Evolutionary conservation across 306 rosid genomes (phyloP).

Genomic region (Ceratonia siliqua): DNA sequence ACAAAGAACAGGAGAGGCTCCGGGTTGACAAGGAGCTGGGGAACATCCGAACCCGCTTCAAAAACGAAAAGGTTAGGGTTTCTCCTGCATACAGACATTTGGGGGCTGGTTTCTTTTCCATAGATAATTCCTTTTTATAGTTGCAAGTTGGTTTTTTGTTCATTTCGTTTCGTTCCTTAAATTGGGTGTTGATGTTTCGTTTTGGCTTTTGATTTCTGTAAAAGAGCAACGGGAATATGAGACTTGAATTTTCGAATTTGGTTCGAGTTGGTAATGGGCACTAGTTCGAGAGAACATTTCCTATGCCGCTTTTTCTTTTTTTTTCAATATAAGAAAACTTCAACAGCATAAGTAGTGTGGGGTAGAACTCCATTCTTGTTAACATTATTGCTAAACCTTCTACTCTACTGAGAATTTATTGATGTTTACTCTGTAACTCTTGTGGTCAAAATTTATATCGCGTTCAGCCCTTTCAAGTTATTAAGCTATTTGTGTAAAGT

Average conservation of each 20-base stretch:
- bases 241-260: slow-evolving; percentile 7
- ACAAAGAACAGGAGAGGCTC: slow-evolving; percentile 74
- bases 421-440: background rate
- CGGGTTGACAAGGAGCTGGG: slow-evolving; percentile 91
- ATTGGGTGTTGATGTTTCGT: background rate
- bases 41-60: slow-evolving; percentile 72
- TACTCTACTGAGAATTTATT: background rate
- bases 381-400: background rate
- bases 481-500: background rate
- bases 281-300: background rate
- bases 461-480: background rate
- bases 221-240: background rate
- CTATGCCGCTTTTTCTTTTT: background rate
- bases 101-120: background rate
- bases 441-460: background rate
- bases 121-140: background rate
- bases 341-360: background rate
- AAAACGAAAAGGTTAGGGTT: slow-evolving; percentile 71
- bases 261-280: background rate
- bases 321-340: background rate
- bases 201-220: background rate
- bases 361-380: background rate
- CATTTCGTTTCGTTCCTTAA: background rate
- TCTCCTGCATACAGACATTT: background rate
- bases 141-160: background rate